A percentile compares a stretch with the other conserved stretches of the same genome.
phyloP scores from a whole-genome alignment of 306 rosid species.

The Acacia crassicarpa region DNA sequence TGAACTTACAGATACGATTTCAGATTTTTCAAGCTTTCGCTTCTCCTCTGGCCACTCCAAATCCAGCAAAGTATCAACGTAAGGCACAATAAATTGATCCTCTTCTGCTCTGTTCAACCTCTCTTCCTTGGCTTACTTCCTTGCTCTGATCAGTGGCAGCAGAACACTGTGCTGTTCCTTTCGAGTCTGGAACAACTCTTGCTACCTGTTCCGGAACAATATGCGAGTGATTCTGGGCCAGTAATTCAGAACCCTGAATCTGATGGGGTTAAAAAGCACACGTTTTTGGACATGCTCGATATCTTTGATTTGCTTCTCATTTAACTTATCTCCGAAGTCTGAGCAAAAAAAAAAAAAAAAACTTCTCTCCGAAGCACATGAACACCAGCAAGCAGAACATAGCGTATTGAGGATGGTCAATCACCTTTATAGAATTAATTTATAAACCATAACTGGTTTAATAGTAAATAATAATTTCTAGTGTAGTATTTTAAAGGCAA shows the following conservation, averaged over 20 bases:
- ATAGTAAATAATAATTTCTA: too few species aligned
- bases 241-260: background rate
- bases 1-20: background rate
- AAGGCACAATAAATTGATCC: background rate
- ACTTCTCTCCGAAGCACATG: background rate
- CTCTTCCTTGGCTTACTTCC: constrained; percentile 11
- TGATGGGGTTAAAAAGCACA: background rate
- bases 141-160: background rate
- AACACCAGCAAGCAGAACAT: background rate
- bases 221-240: background rate
- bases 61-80: background rate
- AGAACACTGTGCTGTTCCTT: background rate
- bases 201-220: background rate
- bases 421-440: background rate
- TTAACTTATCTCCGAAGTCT: background rate
- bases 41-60: constrained; percentile 8
- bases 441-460: too few species aligned
- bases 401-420: background rate
- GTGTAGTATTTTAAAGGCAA: too few species aligned
- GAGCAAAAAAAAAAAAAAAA: too few species aligned
- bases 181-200: background rate
- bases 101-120: background rate
- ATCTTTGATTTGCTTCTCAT: background rate
- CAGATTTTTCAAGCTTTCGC: background rate
- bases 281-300: background rate